Base-by-base conservation (phyloP, 495 filamentous ascomycete genomes). In the Penicillium ucsense region DNA sequence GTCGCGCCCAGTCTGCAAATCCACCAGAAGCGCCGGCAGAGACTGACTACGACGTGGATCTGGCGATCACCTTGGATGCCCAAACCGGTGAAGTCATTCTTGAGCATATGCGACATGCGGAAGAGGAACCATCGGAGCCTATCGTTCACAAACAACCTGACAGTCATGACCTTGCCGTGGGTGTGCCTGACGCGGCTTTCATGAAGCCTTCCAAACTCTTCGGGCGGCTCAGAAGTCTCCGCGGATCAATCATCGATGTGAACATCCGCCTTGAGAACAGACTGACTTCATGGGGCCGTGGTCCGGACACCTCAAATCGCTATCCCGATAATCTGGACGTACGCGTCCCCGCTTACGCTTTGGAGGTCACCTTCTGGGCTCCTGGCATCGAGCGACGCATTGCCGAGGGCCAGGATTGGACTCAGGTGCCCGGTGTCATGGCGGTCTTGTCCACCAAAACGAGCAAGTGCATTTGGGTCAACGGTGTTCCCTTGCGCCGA, bases 301-400 rank as follows among this genome's bases (percentile, higher is more conserved):
- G 77, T 0, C 61, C 55, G 0, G 58, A 63, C 11, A 86, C 84
- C 44, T 86, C 80, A 9, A 61, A 83, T 44, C 64, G 79, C 31
- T 83, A 88, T 54, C 61, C 77, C 2, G 66, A 77, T 31, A 62
- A 56, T 31, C 56, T 63, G 43, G 85, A 95, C 50, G 75, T 67
- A 4, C 82, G 79, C 20, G 80, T 96, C 31, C 86, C 89, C 4
- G 89, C 89, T 55, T 80, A 80, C 45, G 89, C 83, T n/a, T 76
- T 94, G 53, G 81, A 84, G 52, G 73, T 96, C 44, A 71, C 82
- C 10, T 80, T 89, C 53, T 88, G 81, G 76, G 78, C 78, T 28
- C 73, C 76, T 0, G 76, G 74, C 2, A 80, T 85, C 50, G 80
- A 84, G 11, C 60, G 69, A 2, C 59, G 59, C 4, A 73, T 79